Conservation (phyloP, 2,329 filamentous ascomycete species). For the Aspergillus ochraceoroseus region DNA sequence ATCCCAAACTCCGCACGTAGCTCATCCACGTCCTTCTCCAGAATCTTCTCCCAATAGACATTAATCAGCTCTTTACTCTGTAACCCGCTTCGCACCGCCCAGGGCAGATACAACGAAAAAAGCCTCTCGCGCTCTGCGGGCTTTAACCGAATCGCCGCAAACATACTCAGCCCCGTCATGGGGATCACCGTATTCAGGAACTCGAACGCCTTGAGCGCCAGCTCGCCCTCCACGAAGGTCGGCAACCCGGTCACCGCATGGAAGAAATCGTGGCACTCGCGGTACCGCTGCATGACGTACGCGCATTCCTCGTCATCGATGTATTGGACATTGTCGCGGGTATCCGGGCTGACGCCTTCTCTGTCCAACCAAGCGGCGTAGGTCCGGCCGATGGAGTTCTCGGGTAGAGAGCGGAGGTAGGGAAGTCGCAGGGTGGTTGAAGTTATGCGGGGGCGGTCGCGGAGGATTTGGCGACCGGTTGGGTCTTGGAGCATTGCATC, state of each 20-base stretch:
- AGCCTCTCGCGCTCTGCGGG: conserved; percentile 62
- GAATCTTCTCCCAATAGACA: conserved; percentile 94
- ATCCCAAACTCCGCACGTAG: conserved; percentile 72
- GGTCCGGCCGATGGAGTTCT: conserved; percentile 69
- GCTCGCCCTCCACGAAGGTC: conserved; percentile 87
- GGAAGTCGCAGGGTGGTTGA: conserved; percentile 64
- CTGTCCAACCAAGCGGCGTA: conserved; percentile 91
- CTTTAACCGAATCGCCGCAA: conserved; percentile 64
- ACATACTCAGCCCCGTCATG: conserved; percentile 85
- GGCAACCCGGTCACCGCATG: conserved; percentile 90
- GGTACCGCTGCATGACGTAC: conserved; percentile 97
- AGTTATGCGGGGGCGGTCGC: conserved; percentile 81
- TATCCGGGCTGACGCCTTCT: conserved; percentile 90
- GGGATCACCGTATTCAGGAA: conserved; percentile 90
- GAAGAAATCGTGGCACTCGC: conserved; percentile 97
- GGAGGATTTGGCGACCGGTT: conserved; percentile 85
- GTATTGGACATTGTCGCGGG: conserved; percentile 73
- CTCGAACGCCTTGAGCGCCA: conserved; percentile 97
- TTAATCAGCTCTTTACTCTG: conserved; percentile 78
- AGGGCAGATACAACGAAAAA: conserved; percentile 64
- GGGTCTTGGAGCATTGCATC: conserved; percentile 81
- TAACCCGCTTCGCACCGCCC: conserved; percentile 81
- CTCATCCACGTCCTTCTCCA: conserved; percentile 75
- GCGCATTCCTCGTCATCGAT: conserved; percentile 94
- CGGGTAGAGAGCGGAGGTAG: conserved; percentile 65